Percentiles rank a stretch among this genome's conserved stretches.
These are phyloP conservation scores for Piedraia hortae DNA, from an alignment of 2,329 filamentous ascomycete genomes.

Conservation along the genomic window DNA sequence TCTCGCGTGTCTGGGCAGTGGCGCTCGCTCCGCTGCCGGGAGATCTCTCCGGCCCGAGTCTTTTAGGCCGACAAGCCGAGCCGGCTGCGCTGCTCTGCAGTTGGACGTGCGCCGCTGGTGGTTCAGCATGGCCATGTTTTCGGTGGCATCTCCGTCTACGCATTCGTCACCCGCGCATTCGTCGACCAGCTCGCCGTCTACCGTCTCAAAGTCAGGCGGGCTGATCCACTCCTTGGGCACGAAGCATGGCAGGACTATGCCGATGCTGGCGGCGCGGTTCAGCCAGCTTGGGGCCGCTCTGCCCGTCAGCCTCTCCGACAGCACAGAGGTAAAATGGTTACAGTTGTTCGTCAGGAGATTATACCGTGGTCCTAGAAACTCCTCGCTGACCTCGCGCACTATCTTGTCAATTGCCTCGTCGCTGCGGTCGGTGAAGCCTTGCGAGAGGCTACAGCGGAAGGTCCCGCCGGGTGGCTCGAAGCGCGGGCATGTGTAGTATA, in stretches of 20 bases:
- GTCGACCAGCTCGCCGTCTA: constrained; percentile 40
- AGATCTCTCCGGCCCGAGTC: constrained; percentile 17
- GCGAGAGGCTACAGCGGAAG: constrained; percentile 46
- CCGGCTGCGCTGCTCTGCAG: constrained; percentile 9
- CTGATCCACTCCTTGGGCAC: constrained; percentile 62
- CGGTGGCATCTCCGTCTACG: constrained; percentile 6
- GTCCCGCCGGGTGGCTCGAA: constrained; percentile 50
- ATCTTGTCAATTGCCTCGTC: constrained; percentile 42
- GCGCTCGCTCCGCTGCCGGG: constrained; percentile 19
- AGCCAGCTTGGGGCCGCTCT: constrained; percentile 45
- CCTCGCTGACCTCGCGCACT: constrained; percentile 37
- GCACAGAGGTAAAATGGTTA: constrained; percentile 62
- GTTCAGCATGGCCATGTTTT: too few species aligned
- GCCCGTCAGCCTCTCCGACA: constrained; percentile 47
- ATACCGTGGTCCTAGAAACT: constrained; percentile 50
- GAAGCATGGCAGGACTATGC: constrained; percentile 53
- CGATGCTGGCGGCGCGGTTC: constrained; percentile 62
- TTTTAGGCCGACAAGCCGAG: constrained; percentile 6
- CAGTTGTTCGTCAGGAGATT: constrained; percentile 65
- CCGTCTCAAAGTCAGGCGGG: constrained; percentile 46
- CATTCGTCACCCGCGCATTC: constrained; percentile 27
- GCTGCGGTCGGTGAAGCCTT: constrained; percentile 43
- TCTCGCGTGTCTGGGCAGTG: constrained; percentile 13
- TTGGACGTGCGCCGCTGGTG: too few species aligned
- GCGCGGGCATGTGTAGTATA: constrained; percentile 50